A percentile compares a stretch with the other conserved stretches of the same genome.
Conservation (phyloP, 495 filamentous ascomycete species). For the Sordaria brevicollis region DNA sequence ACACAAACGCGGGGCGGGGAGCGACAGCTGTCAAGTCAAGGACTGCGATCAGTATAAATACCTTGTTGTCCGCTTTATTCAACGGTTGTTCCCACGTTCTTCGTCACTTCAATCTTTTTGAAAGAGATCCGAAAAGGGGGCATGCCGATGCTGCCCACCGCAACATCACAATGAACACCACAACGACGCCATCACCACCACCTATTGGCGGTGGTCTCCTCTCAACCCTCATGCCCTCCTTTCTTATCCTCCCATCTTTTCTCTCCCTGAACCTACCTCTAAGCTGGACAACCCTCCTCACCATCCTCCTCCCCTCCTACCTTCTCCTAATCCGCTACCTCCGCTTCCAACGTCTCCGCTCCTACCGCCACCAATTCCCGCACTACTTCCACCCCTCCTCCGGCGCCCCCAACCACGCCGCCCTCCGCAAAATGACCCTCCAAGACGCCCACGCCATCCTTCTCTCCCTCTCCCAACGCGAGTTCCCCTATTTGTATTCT, state of each 20-base stretch:
- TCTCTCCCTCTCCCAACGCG: constrained; percentile 30
- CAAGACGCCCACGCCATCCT: constrained; percentile 44
- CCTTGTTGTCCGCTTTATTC: not conserved
- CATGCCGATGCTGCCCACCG: not conserved
- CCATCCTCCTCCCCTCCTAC: not conserved
- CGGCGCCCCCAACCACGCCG: not conserved
- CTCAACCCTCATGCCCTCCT: not conserved
- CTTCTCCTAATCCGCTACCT: not conserved
- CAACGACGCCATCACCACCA: not conserved
- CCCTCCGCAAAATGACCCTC: constrained; percentile 42
- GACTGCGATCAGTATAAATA: not conserved
- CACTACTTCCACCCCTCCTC: not conserved
- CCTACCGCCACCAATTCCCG: not conserved
- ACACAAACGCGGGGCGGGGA: not conserved
- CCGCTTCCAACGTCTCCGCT: not conserved
- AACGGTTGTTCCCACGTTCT: not conserved
- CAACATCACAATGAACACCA: not conserved
- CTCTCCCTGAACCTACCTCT: too few relatives aligned
- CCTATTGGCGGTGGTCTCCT: not conserved
- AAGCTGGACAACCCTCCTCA: not conserved
- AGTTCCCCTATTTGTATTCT: constrained; percentile 45
- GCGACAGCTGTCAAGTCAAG: not conserved
- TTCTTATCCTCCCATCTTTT: too few relatives aligned
- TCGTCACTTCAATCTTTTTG: not conserved
- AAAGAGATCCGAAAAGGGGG: not conserved